phyloP scores from a whole-genome alignment of 768 basidiomycete genomes.

The Leccinum arenicola region DNA sequence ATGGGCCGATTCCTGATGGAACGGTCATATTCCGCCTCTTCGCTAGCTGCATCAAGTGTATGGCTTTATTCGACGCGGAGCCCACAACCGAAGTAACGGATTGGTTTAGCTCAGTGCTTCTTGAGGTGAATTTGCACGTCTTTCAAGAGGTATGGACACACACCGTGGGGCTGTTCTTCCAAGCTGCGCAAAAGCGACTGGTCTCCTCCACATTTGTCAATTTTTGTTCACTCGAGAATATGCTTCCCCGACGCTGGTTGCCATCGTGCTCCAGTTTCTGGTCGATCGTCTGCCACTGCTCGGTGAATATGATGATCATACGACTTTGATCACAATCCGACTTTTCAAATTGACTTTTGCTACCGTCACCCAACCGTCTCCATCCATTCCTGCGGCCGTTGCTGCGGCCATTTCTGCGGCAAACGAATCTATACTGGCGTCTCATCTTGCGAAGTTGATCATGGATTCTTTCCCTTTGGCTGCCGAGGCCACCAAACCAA shows the following conservation, averaged over 20 bases:
- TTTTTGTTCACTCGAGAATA: conserved; percentile 75
- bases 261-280: conserved; percentile 85
- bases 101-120: conserved; percentile 67
- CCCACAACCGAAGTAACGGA: conserved; percentile 80
- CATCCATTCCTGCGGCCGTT: background rate
- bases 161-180: conserved; percentile 89
- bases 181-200: conserved; percentile 69
- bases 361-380: conserved; percentile 62
- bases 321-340: conserved; percentile 80
- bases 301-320: conserved; percentile 80
- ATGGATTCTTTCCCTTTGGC: conserved; percentile 97
- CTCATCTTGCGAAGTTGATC: conserved; percentile 87
- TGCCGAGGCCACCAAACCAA: conserved; percentile 85
- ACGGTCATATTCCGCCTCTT: conserved; percentile 87
- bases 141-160: conserved; percentile 97
- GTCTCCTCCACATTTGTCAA: conserved; percentile 83
- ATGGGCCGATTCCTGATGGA: conserved; percentile 78
- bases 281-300: conserved; percentile 77
- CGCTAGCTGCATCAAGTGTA: conserved; percentile 77
- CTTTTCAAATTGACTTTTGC: conserved; percentile 95
- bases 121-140: conserved; percentile 85
- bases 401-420: conserved; percentile 45
- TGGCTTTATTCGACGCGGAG: conserved; percentile 77
- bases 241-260: conserved; percentile 77
- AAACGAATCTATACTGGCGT: conserved; percentile 94